Evolutionary conservation across 805 yeast genomes (phyloP), one percentile per base, ranked within the genome.

Genomic region (Yarrowia phangngaensis): DNA sequence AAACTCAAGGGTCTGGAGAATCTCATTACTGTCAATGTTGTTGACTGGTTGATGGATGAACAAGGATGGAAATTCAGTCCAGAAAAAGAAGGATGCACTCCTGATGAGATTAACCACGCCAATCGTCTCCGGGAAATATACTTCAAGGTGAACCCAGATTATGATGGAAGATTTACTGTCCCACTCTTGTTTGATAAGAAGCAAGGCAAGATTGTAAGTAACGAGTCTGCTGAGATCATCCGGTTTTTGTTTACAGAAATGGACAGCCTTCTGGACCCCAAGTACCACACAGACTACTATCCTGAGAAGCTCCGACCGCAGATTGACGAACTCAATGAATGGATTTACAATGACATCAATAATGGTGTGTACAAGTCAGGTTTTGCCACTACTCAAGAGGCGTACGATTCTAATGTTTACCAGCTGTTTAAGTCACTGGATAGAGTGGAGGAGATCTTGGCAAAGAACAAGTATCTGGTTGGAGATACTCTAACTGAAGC

Each of bases 361-460:
- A 86, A 84, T 61, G 97, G 95, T 29, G 97, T 89, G 30, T 90
- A 90, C 72, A 90, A 87, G 68, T 56, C 92, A 2, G 97, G 97
- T 0, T 90, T 89, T 65, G 86, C 96, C 4, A 79, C 87, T 8
- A 74, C 74, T 51, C 95, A 86, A 65, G 87, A 82, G 54, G 84
- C 81, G 9, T 89, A 89, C 61, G 90, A 84, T 55, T 68, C 68
- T 47, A 82, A 82, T 57, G 85, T 82, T 3, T 64, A 58, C 24
- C 74, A 73, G 32, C 67, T 89, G 26, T 89, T 88, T 63, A 67
- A 68, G 20, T 74, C 79, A 54, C 70, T 87, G 60, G 89, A 84
- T 57, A 77, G 76, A 57, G 79, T 84, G 36, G 95, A 87, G 65
- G 61, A 62, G 12, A 64, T 83, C 24, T 71, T 87, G 52, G 64